These are phyloP conservation scores for Sporothrix globosa DNA, from an alignment of 2,329 filamentous ascomycete genomes.

Conservation along the genomic window DNA sequence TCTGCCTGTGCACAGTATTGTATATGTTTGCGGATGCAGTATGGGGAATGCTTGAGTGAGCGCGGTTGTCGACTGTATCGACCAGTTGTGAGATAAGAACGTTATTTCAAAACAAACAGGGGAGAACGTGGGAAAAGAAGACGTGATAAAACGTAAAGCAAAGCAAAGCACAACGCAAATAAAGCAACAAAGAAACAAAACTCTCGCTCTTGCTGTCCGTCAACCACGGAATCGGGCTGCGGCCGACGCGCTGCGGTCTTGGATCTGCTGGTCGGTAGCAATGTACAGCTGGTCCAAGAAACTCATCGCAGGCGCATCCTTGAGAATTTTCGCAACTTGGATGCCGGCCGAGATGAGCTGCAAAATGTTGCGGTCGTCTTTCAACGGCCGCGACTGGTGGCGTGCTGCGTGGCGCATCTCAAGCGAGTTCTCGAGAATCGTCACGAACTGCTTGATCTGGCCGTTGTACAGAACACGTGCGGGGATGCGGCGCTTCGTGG, in stretches of 20 bases:
- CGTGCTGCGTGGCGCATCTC: constrained; percentile 86
- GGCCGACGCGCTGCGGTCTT: constrained; percentile 60
- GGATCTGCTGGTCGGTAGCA: constrained; percentile 77
- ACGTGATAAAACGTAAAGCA: background rate
- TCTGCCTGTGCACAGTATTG: constrained; percentile 9
- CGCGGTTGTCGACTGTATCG: background rate
- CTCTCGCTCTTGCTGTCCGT: background rate
- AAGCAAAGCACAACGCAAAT: background rate
- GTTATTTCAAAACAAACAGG: background rate
- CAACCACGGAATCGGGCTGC: constrained; percentile 46
- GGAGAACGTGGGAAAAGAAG: background rate
- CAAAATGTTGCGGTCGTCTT: constrained; percentile 86
- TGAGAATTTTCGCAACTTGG: constrained; percentile 84
- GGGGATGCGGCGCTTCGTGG: constrained; percentile 83
- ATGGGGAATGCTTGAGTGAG: background rate
- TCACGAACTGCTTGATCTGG: constrained; percentile 89
- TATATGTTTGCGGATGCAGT: background rate
- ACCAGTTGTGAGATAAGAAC: background rate
- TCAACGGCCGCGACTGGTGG: constrained; percentile 78
- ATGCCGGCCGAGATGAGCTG: constrained; percentile 86
- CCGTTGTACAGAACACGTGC: constrained; percentile 83
- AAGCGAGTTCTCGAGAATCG: constrained; percentile 82
- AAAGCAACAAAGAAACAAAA: background rate
- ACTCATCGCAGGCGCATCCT: constrained; percentile 81
- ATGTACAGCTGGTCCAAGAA: constrained; percentile 80